These are phyloP conservation scores for Castanea crenata DNA, from an alignment of 306 rosid genomes.

Conservation along the genomic window DNA sequence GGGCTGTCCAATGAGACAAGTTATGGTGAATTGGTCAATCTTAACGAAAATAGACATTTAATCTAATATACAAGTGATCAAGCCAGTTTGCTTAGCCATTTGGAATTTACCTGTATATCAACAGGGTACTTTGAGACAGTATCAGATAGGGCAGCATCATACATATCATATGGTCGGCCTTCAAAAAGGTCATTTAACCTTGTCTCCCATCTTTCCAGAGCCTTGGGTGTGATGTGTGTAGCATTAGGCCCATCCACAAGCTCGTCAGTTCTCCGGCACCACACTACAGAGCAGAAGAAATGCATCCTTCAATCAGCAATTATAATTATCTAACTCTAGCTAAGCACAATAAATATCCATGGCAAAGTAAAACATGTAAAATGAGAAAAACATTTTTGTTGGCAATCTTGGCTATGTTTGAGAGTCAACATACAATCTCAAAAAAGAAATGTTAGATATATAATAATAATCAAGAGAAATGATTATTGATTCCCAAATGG, in stretches of 20 bases:
- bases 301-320: neutral
- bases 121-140: conserved; percentile 77
- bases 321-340: neutral
- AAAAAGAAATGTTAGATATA: too few species aligned
- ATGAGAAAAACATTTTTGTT: neutral
- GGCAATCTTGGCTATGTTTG: too few species aligned
- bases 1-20: conserved; percentile 50
- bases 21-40: neutral
- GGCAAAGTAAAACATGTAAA: neutral
- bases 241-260: conserved; percentile 97
- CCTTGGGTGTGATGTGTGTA: conserved; percentile 87
- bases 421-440: too few species aligned
- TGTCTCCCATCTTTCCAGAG: conserved; percentile 90
- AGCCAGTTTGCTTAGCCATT: too few species aligned
- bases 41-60: too few species aligned
- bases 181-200: conserved; percentile 66
- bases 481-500: too few species aligned
- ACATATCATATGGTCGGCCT: conserved; percentile 90
- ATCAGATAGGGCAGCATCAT: conserved; percentile 91
- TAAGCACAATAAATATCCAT: neutral
- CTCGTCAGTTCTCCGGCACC: conserved; percentile 98
- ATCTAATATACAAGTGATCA: too few species aligned
- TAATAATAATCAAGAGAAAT: too few species aligned
- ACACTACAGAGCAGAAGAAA: conserved; percentile 48
- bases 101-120: conserved; percentile 73